These are phyloP conservation scores for Fagopyrum esculentum DNA, from an alignment of 148 eudicot species.

Conservation along the genomic window DNA sequence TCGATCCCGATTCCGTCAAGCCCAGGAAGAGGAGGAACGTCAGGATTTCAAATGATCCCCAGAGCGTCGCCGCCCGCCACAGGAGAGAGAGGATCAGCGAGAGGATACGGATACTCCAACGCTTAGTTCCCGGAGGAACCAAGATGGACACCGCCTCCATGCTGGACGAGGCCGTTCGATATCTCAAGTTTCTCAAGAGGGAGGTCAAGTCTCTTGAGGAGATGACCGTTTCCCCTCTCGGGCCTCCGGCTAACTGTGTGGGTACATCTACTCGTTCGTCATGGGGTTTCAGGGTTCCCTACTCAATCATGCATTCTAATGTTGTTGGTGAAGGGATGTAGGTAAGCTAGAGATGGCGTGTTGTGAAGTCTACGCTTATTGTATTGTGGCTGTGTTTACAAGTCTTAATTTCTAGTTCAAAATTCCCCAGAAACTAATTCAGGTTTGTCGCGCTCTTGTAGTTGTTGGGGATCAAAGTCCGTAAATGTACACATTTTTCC, in stretches of 20 bases:
- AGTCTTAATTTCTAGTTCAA: background rate
- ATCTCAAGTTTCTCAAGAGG: constrained; percentile 23
- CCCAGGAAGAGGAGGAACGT: constrained; percentile 41
- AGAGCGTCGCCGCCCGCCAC: constrained; percentile 29
- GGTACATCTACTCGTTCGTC: background rate
- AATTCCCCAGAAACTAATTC: no score
- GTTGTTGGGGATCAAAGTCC: background rate
- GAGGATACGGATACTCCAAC: constrained; percentile 26
- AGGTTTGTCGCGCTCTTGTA: background rate
- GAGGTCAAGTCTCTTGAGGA: constrained; percentile 14
- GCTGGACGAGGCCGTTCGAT: constrained; percentile 33
- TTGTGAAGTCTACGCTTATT: background rate
- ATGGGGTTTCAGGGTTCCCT: constrained; percentile 1
- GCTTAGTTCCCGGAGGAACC: constrained; percentile 32
- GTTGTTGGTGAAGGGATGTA: constrained; percentile 5
- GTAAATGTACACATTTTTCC: background rate
- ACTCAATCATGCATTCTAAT: constrained; percentile 6
- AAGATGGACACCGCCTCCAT: constrained; percentile 38
- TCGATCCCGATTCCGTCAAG: constrained; percentile 33
- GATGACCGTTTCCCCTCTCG: background rate
- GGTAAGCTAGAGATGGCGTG: background rate
- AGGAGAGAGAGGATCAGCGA: constrained; percentile 31
- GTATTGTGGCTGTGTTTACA: background rate
- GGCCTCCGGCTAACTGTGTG: background rate
- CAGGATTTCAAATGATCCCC: constrained; percentile 31